These are phyloP conservation scores for Aspergillus sclerotioniger DNA, from an alignment of 495 filamentous ascomycete genomes.

Conservation along the genomic window DNA sequence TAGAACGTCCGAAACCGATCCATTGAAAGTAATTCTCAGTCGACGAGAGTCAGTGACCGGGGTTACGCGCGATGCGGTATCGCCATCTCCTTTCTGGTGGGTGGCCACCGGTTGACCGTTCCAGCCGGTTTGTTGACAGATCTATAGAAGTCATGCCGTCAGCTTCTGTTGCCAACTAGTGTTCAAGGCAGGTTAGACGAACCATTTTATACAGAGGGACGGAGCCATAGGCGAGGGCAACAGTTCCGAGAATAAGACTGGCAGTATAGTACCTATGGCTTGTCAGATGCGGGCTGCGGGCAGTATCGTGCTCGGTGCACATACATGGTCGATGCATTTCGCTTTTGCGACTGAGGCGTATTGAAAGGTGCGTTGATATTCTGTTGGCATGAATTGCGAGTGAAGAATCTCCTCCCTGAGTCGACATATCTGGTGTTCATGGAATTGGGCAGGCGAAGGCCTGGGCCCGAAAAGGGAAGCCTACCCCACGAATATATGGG, in stretches of 20 bases:
- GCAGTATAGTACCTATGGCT: slow-evolving; percentile 73
- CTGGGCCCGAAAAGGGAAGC: slow-evolving; percentile 16
- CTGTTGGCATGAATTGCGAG: slow-evolving; percentile 33
- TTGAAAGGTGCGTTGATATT: slow-evolving; percentile 39
- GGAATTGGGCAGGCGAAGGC: slow-evolving; percentile 17
- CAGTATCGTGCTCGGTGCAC: background rate
- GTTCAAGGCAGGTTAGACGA: slow-evolving; percentile 2
- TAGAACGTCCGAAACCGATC: slow-evolving; percentile 89
- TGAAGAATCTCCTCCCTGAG: slow-evolving; percentile 37
- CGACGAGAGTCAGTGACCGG: slow-evolving; percentile 80
- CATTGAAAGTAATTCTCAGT: slow-evolving; percentile 93
- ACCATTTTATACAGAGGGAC: slow-evolving; percentile 99
- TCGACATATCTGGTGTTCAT: slow-evolving; percentile 19
- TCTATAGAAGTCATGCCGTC: slow-evolving; percentile 46
- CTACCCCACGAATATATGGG: slow-evolving; percentile 29
- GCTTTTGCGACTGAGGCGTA: slow-evolving; percentile 40
- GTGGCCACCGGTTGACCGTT: slow-evolving; percentile 89
- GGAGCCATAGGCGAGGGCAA: slow-evolving; percentile 90
- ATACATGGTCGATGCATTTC: slow-evolving; percentile 47
- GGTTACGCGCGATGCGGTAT: slow-evolving; percentile 68
- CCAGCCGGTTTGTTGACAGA: slow-evolving; percentile 96
- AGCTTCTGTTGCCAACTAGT: background rate
- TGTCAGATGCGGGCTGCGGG: slow-evolving; percentile 8
- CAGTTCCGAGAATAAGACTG: slow-evolving; percentile 83
- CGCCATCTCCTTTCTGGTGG: slow-evolving; percentile 60